phyloP scores from a whole-genome alignment of 108 stramenopile species.

The Discostella stelligeroides region DNA sequence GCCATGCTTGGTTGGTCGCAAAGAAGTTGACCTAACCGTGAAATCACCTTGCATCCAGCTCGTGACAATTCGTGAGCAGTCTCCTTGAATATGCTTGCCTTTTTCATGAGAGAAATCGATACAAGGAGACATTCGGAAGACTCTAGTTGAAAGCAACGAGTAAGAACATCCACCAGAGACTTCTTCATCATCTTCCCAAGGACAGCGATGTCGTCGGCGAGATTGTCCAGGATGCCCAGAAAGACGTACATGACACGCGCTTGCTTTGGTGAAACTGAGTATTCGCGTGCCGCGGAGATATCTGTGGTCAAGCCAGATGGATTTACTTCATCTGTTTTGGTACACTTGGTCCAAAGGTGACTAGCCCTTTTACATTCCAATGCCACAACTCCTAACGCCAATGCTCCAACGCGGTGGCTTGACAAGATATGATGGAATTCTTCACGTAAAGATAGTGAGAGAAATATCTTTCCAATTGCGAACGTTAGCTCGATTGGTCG shows the following conservation, averaged over 20 bases:
- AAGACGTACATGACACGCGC: constrained; percentile 30
- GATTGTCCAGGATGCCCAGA: constrained; percentile 28
- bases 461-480: constrained; percentile 32
- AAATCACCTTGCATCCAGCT: constrained; percentile 11
- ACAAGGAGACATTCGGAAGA: neutral
- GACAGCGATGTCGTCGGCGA: constrained; percentile 25
- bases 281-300: neutral
- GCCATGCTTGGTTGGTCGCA: neutral
- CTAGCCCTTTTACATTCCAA: constrained; percentile 34
- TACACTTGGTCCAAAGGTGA: neutral
- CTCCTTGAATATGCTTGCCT: constrained; percentile 30
- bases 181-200: constrained; percentile 42
- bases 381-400: constrained; percentile 27
- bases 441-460: constrained; percentile 18
- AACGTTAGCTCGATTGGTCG: constrained; percentile 29
- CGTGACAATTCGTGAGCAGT: constrained; percentile 26
- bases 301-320: neutral
- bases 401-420: constrained; percentile 35
- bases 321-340: neutral
- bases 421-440: constrained; percentile 26
- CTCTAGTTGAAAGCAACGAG: constrained; percentile 13
- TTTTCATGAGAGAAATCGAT: constrained; percentile 16
- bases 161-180: constrained; percentile 16
- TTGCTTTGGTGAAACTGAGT: constrained; percentile 19
- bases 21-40: constrained; percentile 15